These are phyloP conservation scores for Hanseniaspora hatyaiensis DNA, from an alignment of 805 yeast species.

Conservation along the genomic window DNA sequence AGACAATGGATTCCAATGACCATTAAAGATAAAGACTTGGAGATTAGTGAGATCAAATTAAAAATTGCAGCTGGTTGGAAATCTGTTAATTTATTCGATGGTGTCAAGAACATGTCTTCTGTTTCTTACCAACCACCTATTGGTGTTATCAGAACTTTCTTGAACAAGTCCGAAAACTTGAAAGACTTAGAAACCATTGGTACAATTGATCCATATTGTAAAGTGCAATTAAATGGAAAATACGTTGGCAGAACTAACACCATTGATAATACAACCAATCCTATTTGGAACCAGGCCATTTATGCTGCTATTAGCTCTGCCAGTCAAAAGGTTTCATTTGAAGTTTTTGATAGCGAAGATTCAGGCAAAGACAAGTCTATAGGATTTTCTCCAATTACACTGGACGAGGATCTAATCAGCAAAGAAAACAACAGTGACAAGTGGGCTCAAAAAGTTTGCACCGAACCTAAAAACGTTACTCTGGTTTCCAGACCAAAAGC, in stretches of 20 bases:
- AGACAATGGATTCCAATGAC: slow-evolving; percentile 61
- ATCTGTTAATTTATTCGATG: slow-evolving; percentile 63
- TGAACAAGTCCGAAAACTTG: slow-evolving; percentile 61
- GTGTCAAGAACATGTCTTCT: slow-evolving; percentile 39
- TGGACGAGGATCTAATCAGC: slow-evolving; percentile 50
- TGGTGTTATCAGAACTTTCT: slow-evolving; percentile 70
- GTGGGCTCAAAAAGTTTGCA: slow-evolving; percentile 46
- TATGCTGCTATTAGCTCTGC: slow-evolving; percentile 75
- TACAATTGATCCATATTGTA: slow-evolving; percentile 81
- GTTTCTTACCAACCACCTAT: slow-evolving; percentile 88
- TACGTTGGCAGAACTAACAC: slow-evolving; percentile 68
- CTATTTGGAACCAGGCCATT: slow-evolving; percentile 73
- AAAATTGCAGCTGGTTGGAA: slow-evolving; percentile 67
- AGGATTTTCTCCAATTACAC: slow-evolving; percentile 64
- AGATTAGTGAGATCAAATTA: slow-evolving; percentile 54
- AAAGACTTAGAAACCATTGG: slow-evolving; percentile 82
- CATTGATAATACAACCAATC: slow-evolving; percentile 53
- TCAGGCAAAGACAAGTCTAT: slow-evolving; percentile 72
- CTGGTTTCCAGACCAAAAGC: slow-evolving; percentile 58
- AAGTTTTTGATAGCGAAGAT: slow-evolving; percentile 83
- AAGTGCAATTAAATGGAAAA: slow-evolving; percentile 65
- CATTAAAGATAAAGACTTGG: slow-evolving; percentile 27
- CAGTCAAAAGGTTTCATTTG: slow-evolving; percentile 70
- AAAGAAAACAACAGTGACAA: slow-evolving; percentile 45
- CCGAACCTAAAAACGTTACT: slow-evolving; percentile 46